These are phyloP conservation scores for Amauroascus verrucosus DNA, from an alignment of 2,329 filamentous ascomycete species.

Conservation along the genomic window DNA sequence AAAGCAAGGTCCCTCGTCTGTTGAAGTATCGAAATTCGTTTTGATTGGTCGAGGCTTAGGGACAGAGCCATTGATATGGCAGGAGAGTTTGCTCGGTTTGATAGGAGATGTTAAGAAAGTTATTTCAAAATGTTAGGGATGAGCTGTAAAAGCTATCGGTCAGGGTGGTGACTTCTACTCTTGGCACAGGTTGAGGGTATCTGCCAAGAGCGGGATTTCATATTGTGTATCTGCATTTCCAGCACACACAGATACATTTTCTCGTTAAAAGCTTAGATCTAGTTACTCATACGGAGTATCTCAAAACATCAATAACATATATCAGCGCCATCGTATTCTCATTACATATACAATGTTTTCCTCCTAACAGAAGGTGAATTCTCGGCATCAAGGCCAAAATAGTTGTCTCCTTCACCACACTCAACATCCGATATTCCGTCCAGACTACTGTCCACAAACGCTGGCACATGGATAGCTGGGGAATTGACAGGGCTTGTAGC, in stretches of 20 bases:
- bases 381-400: conserved; percentile 1
- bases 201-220: not conserved
- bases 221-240: not conserved
- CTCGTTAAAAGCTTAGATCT: too few species aligned
- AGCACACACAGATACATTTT: not conserved
- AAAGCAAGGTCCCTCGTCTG: conserved; percentile 18
- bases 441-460: not conserved
- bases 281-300: too few species aligned
- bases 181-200: not conserved
- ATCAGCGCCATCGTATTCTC: not conserved
- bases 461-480: conserved; percentile 19
- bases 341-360: conserved; percentile 5
- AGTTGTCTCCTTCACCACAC: conserved; percentile 3
- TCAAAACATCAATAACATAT: not conserved
- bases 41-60: conserved; percentile 39
- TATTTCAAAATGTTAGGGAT: not conserved
- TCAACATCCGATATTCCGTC: conserved; percentile 6
- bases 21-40: conserved; percentile 35
- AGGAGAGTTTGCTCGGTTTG: conserved; percentile 23
- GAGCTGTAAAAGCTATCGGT: not conserved
- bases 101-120: not conserved
- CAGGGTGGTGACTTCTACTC: not conserved
- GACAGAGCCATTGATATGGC: conserved; percentile 25
- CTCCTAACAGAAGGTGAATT: conserved; percentile 4
- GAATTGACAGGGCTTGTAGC: conserved; percentile 57